Base-by-base conservation (phyloP, 768 basidiomycete genomes). In the Hygrophorus pudorinus region DNA sequence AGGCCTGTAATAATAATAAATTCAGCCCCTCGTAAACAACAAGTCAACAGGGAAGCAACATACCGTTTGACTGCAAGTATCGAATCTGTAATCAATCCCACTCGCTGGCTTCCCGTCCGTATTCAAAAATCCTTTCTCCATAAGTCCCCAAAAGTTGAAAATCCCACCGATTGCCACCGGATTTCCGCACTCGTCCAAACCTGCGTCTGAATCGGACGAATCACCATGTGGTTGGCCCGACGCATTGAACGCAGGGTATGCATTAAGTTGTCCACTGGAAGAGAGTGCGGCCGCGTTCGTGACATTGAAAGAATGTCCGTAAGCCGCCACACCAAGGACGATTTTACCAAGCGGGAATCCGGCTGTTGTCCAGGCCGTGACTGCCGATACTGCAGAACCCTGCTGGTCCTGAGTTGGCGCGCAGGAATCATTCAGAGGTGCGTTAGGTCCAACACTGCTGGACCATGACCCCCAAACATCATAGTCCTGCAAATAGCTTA, bases 241-340 rank as follows among this genome's bases (percentile, higher is more conserved):
- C 3, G 62, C 55, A 54, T 75, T 59, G 51, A 79, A 87, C 1
- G 62, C 38, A 2, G 81, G 77, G 59, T 70, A 83, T 12, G 67
- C 29, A n/a, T 61, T 61, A 21, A 82, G 57, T 2, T 55, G 48
- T 16, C 58, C 56, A n/a, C 50, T 54, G 20, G 55, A 55, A 16
- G 53, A 45, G 3, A 57, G 47, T 0, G 76, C 76, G 24, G 63
- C 51, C 14, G 46, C 51, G 12, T 53, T 46, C 2, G 56, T 35
- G 8, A 68, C 54, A 34, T 75, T 68, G 68, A 68, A 92, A 16
- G 85, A 78, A 62, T 89, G 89, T 0, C 88, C 88, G 61, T 90
- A 94, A 13, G 81, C 66, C 9, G 91, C 77, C 1, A 96, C 79
- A 43, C 91, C 94, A 7, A 97, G 76, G 27, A 90, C 76, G 46